Percentiles rank a stretch among this genome's conserved stretches.
Evolutionary conservation across 441 rosid genomes (phyloP).

Genomic region (Populus hybrid): DNA sequence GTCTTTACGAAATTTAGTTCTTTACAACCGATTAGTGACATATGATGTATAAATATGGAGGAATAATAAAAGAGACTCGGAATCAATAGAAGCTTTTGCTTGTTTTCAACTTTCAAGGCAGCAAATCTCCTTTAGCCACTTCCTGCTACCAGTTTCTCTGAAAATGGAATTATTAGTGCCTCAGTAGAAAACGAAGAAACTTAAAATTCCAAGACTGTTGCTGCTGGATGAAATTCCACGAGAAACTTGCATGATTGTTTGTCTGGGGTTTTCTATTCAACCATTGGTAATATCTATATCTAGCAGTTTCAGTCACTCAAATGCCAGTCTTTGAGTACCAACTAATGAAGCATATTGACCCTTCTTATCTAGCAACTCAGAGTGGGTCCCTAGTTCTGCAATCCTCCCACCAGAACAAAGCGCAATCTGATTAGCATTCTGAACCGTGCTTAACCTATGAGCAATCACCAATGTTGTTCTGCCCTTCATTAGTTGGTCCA

Average conservation of each 20-base stretch:
- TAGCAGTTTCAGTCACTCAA: constrained; percentile 43
- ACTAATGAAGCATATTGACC: constrained; percentile 86
- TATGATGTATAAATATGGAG: neutral
- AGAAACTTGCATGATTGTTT: constrained; percentile 11
- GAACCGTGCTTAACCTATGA: constrained; percentile 91
- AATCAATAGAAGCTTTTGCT: constrained; percentile 6
- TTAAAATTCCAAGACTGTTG: neutral
- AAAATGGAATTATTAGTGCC: neutral
- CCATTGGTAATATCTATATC: neutral
- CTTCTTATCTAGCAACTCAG: constrained; percentile 58
- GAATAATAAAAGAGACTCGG: neutral
- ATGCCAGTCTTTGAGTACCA: constrained; percentile 85
- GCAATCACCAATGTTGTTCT: constrained; percentile 89
- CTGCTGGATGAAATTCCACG: constrained; percentile 4
- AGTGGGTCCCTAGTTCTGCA: constrained; percentile 83
- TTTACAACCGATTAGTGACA: neutral
- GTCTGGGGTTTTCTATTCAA: neutral
- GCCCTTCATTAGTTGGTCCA: constrained; percentile 81
- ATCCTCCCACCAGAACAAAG: constrained; percentile 72
- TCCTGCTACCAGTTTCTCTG: neutral
- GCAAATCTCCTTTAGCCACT: neutral
- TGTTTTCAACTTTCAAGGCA: constrained; percentile 5
- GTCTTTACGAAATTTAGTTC: neutral
- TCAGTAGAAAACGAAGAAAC: neutral
- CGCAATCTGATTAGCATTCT: constrained; percentile 84